A percentile compares a stretch with the other conserved stretches of the same genome.
These are phyloP conservation scores for Malus sieversii DNA, from an alignment of 306 rosid species.

Conservation along the genomic window DNA sequence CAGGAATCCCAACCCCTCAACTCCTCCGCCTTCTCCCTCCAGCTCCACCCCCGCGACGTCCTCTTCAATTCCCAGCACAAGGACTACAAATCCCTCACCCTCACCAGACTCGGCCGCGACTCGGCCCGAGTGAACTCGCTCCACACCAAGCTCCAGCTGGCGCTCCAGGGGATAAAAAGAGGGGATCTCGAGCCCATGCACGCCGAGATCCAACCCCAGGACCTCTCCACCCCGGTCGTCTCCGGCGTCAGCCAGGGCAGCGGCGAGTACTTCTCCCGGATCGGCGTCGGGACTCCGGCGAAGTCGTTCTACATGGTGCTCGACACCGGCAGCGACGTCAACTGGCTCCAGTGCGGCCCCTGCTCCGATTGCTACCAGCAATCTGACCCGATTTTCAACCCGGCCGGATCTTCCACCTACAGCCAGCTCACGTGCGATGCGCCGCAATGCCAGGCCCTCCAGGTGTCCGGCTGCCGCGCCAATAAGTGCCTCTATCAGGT, in stretches of 20 bases:
- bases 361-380: conserved; percentile 84
- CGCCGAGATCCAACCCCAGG: conserved; percentile 44
- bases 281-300: conserved; percentile 65
- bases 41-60: conserved; percentile 43
- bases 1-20: background rate
- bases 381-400: conserved; percentile 72
- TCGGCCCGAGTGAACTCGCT: conserved; percentile 63
- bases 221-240: conserved; percentile 48
- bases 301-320: conserved; percentile 63
- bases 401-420: conserved; percentile 45
- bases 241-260: conserved; percentile 68
- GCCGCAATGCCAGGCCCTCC: conserved; percentile 43
- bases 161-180: conserved; percentile 18
- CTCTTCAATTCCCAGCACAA: conserved; percentile 29
- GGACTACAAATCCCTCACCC: conserved; percentile 40
- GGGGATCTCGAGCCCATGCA: conserved; percentile 46
- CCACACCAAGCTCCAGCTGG: conserved; percentile 35
- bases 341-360: conserved; percentile 89
- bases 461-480: conserved; percentile 35
- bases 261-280: conserved; percentile 84
- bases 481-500: conserved; percentile 70
- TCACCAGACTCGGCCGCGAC: conserved; percentile 60
- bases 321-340: conserved; percentile 86
- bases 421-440: conserved; percentile 42
- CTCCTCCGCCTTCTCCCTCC: conserved; percentile 23